Evolutionary conservation across 108 stramenopile genomes (phyloP), one percentile per base, ranked within the genome.

Genomic region (Chaetoceros muelleri): DNA sequence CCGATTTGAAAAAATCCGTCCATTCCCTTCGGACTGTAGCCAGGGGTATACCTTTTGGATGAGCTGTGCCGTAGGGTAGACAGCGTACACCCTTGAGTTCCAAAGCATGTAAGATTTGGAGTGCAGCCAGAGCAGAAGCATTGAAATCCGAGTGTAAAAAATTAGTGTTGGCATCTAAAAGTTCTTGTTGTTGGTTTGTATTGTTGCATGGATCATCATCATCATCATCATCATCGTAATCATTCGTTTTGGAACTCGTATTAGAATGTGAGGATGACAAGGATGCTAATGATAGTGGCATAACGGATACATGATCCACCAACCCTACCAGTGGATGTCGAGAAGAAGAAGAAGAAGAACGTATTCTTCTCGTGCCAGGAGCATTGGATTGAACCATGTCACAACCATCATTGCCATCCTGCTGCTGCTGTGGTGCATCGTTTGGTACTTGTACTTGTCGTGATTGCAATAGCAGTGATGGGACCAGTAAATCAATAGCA

Each of bases 261-360:
- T 30, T 16, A 46, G 13, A n/a, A 5, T 1, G 3, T 48, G 40
- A 3, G 2, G 17, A 30, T 17, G 31, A 44, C 29, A 30, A 40
- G 2, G 21, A 1, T 22, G 45, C 25, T 13, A 27, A 22, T 21
- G 34, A 29, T n/a, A 89, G 30, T 27, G 89, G 81, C 74, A 91
- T 76, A 46, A 87, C 69, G 0, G 85, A 62, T 19, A 91, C 71
- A 58, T 91, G 90, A 62, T 91, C 90, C 16, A 91, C 73, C 45
- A 91, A 48, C 20, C 90, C 85, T 30, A 91, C 90, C 48, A 57
- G 73, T 2, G 90, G 90, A 79, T 91, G 90, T 40, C 53, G 50
- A 13, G 60, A 27, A 18, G 23, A n/a, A n/a, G n/a, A n/a, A n/a
- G n/a, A n/a, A n/a, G n/a, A n/a, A n/a, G n/a, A n/a, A n/a, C n/a